Evolutionary conservation across 1,284 basidiomycete species (phyloP), one percentile per base, ranked within the genome.

Genomic region (Calocybe gambosa): DNA sequence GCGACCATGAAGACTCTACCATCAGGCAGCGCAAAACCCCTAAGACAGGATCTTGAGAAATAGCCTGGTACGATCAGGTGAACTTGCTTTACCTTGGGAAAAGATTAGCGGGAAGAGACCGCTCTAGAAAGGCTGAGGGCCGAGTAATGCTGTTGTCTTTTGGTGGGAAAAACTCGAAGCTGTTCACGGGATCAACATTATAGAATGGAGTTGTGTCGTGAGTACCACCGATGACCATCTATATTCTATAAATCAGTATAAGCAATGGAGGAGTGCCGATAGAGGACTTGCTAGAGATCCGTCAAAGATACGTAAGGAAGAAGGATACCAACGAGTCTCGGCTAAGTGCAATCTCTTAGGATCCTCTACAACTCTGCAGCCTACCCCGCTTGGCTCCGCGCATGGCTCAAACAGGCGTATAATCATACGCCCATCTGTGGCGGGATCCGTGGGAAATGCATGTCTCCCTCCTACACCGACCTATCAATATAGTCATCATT

Each of bases 141-240:
- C 74, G 62, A 18, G 66, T 64, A 7, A 71, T 59, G 5, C 70
- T 70, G 20, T 64, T 61, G 47, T 74, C 70, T 53, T 78, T 78
- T 0, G 68, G 63, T 16, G 76, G 76, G 65, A 74, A 77, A 58
- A 72, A 78, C 56, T 78, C 75, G 54, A 73, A 66, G 19, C 65
- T 72, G 55, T 77, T 77, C 46, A 67, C 72, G 0, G 70, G 65
- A n/a, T 69, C 65, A 23, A 56, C 61, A 49, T 70, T 71, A 52
- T 69, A 64, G 55, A 71, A 71, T 1, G 54, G 52, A 8, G 64
- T 62, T 13, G 54, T 45, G 12, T 59, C 61, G 40, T 67, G 62
- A 7, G 60, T 67, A 1, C 71, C 71, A 16, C 71, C 70, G 10
- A 71, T 59, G 40, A 73, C 62, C 64, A 72, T 65, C 55, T 69